Base-by-base conservation (phyloP, 306 rosid genomes). In the Quercus variabilis region DNA sequence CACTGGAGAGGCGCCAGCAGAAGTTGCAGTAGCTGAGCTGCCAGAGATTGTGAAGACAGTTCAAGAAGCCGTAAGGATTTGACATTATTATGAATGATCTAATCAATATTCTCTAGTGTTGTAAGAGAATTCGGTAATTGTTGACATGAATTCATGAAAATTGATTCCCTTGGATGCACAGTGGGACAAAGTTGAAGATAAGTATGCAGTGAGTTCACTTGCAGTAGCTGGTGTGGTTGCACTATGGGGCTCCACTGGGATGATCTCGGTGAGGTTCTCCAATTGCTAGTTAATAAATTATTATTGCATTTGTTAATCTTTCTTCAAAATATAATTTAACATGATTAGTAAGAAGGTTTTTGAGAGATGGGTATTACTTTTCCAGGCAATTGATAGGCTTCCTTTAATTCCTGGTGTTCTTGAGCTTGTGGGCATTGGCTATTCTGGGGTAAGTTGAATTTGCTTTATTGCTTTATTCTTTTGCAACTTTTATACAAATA, bases 141-240 rank as follows among this genome's bases (percentile, higher is more conserved):
- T 12, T 85, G 33, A 83, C 43, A 65, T 65, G 5, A 41, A 43
- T 71, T 51, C 13, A 33, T 68, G 38, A 55, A 51, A 49, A 79
- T 79, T 11, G 18, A 3, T n/a, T 57, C 33, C 71, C 20, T 73
- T 87, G 62, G 81, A 10, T 81, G 82, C 71, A 25, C 55, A 92
- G 98, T 93, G 99, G 99, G 97, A 91, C 15, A 95, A 93, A 83
- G 91, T 90, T 69, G 99, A 95, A 38, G 99, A 95, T 76, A 95
- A 93, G 80, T 93, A 95, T 88, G 98, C 96, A 71, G 89, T 95
- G 83, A 81, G 88, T 80, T 84, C 97, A 68, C 86, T 95, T 72
- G 93, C 59, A 1, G 85, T 93, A 56, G 91, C 91, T 78, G 89
- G 69, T 74, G 90, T 30, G 55, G 79, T 92, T 74, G 98, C 86